Percentiles rank a stretch among this genome's conserved stretches.
phyloP scores from a whole-genome alignment of 805 yeast genomes.

The Maudiozyma pseudohumilis region DNA sequence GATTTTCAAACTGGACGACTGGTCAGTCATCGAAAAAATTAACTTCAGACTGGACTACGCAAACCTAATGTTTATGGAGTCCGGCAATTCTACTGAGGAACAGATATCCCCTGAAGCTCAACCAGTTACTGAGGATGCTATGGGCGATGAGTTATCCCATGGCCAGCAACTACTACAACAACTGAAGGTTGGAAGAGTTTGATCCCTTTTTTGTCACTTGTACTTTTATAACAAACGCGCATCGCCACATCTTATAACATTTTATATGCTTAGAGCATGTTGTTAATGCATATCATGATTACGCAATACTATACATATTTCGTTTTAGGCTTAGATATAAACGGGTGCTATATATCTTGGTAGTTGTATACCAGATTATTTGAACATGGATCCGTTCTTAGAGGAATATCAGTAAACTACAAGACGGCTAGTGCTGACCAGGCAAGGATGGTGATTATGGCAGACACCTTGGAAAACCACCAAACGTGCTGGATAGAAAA shows the following conservation, averaged over 20 bases:
- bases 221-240: too few relatives aligned
- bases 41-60: conserved; percentile 33
- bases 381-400: too few relatives aligned
- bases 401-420: conserved; percentile 1
- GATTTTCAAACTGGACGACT: conserved; percentile 35
- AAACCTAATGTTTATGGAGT: conserved; percentile 9
- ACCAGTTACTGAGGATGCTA: neutral
- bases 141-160: conserved; percentile 10
- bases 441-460: conserved; percentile 33
- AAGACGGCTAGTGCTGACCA: conserved; percentile 24
- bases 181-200: conserved; percentile 17
- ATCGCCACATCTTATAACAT: neutral
- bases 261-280: neutral
- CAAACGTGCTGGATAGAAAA: conserved; percentile 85
- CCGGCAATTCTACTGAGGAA: neutral
- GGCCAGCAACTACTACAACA: conserved; percentile 27
- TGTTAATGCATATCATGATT: too few relatives aligned
- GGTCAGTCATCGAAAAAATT: conserved; percentile 35
- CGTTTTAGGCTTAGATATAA: neutral
- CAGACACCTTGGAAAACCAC: conserved; percentile 75
- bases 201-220: neutral
- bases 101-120: neutral
- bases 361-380: too few relatives aligned
- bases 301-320: too few relatives aligned
- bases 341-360: too few relatives aligned